Conservation (phyloP, 2,329 filamentous ascomycete species). For the Phyllosticta capitalensis region DNA sequence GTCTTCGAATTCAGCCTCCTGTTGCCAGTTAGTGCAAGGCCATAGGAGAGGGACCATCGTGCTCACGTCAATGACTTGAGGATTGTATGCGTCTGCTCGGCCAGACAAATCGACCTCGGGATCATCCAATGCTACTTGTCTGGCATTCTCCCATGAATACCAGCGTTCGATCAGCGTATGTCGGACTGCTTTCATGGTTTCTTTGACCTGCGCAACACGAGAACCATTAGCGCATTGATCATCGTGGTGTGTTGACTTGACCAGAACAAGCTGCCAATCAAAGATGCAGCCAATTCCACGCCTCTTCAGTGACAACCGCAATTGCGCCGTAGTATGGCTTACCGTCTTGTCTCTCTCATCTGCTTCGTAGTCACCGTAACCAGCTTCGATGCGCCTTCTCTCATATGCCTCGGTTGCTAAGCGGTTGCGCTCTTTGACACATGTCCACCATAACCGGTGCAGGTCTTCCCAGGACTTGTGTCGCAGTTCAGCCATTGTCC, state of each 20-base stretch:
- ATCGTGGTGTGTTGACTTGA: background rate
- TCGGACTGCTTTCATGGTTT: slow-evolving; percentile 75
- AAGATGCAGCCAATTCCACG: slow-evolving; percentile 1
- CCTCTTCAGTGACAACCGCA: background rate
- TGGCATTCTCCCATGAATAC: slow-evolving; percentile 77
- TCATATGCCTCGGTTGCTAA: slow-evolving; percentile 70
- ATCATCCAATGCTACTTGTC: slow-evolving; percentile 28
- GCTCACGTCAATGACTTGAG: slow-evolving; percentile 3
- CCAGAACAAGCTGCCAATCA: background rate
- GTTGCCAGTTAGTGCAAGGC: background rate
- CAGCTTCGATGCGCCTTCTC: slow-evolving; percentile 55
- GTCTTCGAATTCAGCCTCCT: background rate
- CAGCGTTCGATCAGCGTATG: slow-evolving; percentile 78
- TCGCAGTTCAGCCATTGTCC: slow-evolving; percentile 77
- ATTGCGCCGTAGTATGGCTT: slow-evolving; percentile 26
- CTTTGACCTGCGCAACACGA: slow-evolving; percentile 49
- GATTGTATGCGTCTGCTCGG: background rate
- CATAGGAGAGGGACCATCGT: background rate
- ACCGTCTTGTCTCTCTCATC: slow-evolving; percentile 57
- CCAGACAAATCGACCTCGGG: slow-evolving; percentile 48
- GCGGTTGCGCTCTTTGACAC: slow-evolving; percentile 81
- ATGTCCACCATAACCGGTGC: slow-evolving; percentile 89
- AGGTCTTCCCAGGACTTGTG: slow-evolving; percentile 90
- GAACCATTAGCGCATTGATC: background rate
- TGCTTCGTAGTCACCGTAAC: slow-evolving; percentile 64